Evolutionary conservation across 257 asterid species (phyloP), one percentile per base, ranked within the genome.

Genomic region (Solanum tarijense): DNA sequence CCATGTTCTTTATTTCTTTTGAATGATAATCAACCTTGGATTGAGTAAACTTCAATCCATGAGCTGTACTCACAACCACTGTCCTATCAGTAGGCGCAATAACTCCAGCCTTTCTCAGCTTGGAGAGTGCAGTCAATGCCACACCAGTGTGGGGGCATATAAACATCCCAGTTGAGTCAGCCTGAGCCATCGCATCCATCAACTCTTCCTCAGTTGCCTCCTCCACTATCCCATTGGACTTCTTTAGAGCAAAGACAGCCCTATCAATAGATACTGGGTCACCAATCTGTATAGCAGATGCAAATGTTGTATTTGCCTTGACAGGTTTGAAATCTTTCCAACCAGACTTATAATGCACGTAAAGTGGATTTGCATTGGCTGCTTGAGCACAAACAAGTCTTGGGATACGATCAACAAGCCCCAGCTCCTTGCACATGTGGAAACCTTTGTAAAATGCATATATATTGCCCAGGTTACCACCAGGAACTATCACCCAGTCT

Each of bases 81-180:
- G 98, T 93, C 93, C 96, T 90, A 36, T 95, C 98, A 0, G 94
- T 93, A 1, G 98, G 92, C 18, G 87, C 90, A 35, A 95, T 94
- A 43, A 94, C 82, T 65, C 98, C 97, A 12, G 89, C 92, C 5
- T 93, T 92, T 91, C 98, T 93, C 91, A 95, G 86, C 94, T 95
- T 95, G 60, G 90, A 87, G 90, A 95, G 85, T 2, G 98, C 98
- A 46, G 94, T 88, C 91, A 94, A 86, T 60, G 98, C 98, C 88
- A 95, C 98, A 1, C 98, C 98, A 4, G 98, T 95, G 86, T 95
- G 98, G 8, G 98, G 98, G 88, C 98, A 95, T 23, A 95, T 94
- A 66, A 94, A 95, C 98, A 95, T 95, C 89, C 98, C 98, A 6
- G 98, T 94, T 1, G 98, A 95, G 65, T 95, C 98, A 0, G 98